Percentiles rank a stretch among this genome's conserved stretches.
These are phyloP conservation scores for Macrolepiota albuminosa DNA, from an alignment of 768 basidiomycete genomes.

Conservation along the genomic window DNA sequence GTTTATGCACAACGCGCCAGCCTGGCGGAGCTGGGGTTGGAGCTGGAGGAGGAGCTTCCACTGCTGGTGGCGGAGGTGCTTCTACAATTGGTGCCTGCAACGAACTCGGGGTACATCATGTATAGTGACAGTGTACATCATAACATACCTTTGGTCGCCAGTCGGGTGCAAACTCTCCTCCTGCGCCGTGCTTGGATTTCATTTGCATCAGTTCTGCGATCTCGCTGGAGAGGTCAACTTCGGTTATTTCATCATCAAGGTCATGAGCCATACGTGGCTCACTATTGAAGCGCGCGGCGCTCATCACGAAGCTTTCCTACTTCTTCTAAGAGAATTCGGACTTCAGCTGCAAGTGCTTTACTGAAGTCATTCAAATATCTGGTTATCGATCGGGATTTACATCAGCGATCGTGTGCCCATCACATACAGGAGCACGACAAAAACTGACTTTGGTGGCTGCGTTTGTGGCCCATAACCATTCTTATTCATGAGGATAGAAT, in stretches of 20 bases:
- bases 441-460: conserved; percentile 4
- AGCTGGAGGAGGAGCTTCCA: conserved; percentile 38
- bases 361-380: conserved; percentile 81
- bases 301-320: conserved; percentile 81
- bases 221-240: conserved; percentile 43
- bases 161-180: conserved; percentile 72
- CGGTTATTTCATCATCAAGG: background rate
- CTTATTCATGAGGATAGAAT: conserved; percentile 10
- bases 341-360: conserved; percentile 75
- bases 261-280: conserved; percentile 21
- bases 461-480: conserved; percentile 18
- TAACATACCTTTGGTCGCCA: conserved; percentile 60
- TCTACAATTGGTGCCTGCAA: conserved; percentile 27
- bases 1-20: conserved; percentile 72
- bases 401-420: background rate
- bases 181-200: conserved; percentile 77
- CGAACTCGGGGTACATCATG: background rate
- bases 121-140: background rate
- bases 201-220: conserved; percentile 81
- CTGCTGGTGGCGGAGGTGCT: conserved; percentile 32
- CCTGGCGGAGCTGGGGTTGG: conserved; percentile 52
- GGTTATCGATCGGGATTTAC: background rate
- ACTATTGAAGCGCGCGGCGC: conserved; percentile 72
- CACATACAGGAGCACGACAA: background rate
- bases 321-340: conserved; percentile 71